Evolutionary conservation across 495 filamentous ascomycete genomes (phyloP).

Genomic region (Bacidia gigantensis): DNA sequence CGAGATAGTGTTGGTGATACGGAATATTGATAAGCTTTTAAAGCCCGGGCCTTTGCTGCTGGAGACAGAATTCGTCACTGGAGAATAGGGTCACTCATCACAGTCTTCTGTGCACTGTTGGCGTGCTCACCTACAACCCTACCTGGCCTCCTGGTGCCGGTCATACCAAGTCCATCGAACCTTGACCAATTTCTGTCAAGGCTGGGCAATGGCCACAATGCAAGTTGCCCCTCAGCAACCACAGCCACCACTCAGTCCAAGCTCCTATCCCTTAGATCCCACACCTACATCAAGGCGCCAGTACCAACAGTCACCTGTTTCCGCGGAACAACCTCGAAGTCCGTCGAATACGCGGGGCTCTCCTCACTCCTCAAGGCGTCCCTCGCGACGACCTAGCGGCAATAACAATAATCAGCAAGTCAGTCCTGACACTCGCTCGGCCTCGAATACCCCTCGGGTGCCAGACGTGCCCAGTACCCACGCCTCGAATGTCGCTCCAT

Average conservation of each 20-base stretch:
- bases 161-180: too few species aligned
- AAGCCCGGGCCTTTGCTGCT: too few species aligned
- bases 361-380: conserved; percentile 31
- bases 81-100: too few species aligned
- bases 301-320: conserved; percentile 26
- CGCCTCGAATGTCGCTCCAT: conserved; percentile 26
- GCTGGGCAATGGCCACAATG: conserved; percentile 44
- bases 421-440: conserved; percentile 24
- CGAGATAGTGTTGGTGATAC: too few species aligned
- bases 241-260: conserved; percentile 31
- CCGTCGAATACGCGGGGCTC: conserved; percentile 21
- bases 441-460: conserved; percentile 29
- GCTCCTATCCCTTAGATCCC: conserved; percentile 31
- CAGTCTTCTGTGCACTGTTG: too few species aligned
- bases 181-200: conserved; percentile 2
- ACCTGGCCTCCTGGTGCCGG: too few species aligned
- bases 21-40: too few species aligned
- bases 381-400: conserved; percentile 38
- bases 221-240: conserved; percentile 40
- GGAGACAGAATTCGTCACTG: too few species aligned
- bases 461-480: conserved; percentile 26
- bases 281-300: conserved; percentile 34
- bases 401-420: conserved; percentile 33
- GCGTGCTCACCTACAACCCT: too few species aligned
- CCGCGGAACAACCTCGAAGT: conserved; percentile 21